Percentiles rank a stretch among this genome's conserved stretches.
Conservation (phyloP, 805 yeast species). For the Komagataella mondaviorum region DNA sequence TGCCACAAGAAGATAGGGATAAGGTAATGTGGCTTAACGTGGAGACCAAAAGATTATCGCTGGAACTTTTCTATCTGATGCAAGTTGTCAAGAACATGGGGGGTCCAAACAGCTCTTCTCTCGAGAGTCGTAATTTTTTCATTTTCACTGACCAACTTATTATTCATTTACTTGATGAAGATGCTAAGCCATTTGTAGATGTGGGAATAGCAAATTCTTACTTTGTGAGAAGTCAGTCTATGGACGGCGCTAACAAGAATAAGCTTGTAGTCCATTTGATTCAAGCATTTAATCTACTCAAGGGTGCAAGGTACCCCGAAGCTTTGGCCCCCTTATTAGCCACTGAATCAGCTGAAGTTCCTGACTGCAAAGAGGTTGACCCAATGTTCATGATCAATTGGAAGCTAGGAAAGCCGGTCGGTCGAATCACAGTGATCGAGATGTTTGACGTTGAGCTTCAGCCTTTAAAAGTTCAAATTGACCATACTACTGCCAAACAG, state of each 20-base stretch:
- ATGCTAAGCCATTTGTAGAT: conserved; percentile 54
- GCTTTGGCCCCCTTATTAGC: conserved; percentile 21
- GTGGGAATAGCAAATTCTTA: conserved; percentile 48
- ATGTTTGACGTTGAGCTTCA: conserved; percentile 45
- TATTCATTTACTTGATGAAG: conserved; percentile 52
- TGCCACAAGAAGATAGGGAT: conserved; percentile 4
- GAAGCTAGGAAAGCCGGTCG: conserved; percentile 43
- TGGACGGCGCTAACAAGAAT: conserved; percentile 50
- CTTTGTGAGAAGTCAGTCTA: conserved; percentile 46
- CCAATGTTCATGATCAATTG: conserved; percentile 17
- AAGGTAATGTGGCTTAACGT: conserved; percentile 16
- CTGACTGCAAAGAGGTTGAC: conserved; percentile 53
- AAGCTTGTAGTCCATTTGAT: conserved; percentile 45
- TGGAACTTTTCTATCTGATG: conserved; percentile 30
- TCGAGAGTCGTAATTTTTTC: conserved; percentile 39
- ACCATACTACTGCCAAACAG: conserved; percentile 51
- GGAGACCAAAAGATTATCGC: conserved; percentile 19
- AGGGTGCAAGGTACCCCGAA: conserved; percentile 52
- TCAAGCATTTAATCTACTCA: conserved; percentile 55
- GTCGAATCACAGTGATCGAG: conserved; percentile 77
- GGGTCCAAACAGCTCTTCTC: conserved; percentile 4
- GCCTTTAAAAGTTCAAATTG: conserved; percentile 64
- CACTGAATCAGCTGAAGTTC: neutral
- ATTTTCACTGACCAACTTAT: conserved; percentile 56
- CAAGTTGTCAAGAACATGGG: conserved; percentile 14